phyloP scores from a whole-genome alignment of 1,284 basidiomycete genomes.

The Ceratobasidium sp. region DNA sequence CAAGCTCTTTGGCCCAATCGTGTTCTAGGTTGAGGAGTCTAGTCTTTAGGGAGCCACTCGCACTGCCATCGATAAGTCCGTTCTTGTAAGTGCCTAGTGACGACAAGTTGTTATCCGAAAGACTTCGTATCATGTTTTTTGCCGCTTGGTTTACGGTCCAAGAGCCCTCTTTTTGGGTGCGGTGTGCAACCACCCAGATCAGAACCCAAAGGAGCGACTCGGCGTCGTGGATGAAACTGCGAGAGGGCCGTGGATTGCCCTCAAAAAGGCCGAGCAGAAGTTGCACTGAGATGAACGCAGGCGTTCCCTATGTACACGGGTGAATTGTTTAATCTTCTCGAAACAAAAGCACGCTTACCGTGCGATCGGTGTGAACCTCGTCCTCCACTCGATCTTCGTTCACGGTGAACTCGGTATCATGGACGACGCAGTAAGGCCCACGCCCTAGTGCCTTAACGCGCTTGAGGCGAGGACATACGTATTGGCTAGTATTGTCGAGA shows the following conservation, averaged over 20 bases:
- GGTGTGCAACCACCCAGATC: constrained; percentile 14
- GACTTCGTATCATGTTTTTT: not conserved
- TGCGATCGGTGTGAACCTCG: constrained; percentile 10
- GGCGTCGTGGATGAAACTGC: not conserved
- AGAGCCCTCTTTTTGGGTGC: not conserved
- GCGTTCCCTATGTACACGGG: not conserved
- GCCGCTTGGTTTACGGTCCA: not conserved
- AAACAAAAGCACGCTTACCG: too few species aligned
- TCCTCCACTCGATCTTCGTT: not conserved
- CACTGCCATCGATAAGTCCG: not conserved
- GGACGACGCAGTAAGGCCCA: not conserved
- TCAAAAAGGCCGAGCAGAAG: not conserved
- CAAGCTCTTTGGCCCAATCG: not conserved
- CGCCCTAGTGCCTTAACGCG: not conserved
- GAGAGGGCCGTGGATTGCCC: too few species aligned
- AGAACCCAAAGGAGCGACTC: constrained; percentile 16
- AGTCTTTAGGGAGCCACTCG: not conserved
- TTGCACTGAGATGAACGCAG: constrained; percentile 18
- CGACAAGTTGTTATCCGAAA: not conserved
- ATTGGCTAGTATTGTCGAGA: not conserved
- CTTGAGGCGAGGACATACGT: not conserved
- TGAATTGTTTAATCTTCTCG: too few species aligned
- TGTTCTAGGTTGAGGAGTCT: not conserved
- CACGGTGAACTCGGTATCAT: constrained; percentile 16
- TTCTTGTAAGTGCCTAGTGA: not conserved